Base-by-base conservation (phyloP, 2,329 filamentous ascomycete species). In the Penicillium polonicum region DNA sequence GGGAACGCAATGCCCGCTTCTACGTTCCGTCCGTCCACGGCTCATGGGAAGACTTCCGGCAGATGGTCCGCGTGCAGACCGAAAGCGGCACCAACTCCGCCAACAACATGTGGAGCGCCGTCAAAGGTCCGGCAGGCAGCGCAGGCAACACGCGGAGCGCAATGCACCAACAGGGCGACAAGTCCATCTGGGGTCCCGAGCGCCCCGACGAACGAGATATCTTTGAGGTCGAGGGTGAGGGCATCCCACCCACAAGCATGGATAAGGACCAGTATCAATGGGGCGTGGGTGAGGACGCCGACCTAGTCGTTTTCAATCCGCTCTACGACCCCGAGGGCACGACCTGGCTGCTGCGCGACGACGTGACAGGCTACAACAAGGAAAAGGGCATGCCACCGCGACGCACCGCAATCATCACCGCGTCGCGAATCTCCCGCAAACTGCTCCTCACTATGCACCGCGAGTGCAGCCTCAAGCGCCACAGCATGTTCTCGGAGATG, bases 401-500 rank as follows among this genome's bases (percentile, higher is more conserved):
- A 8, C 88, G 93, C 25, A 88, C 90, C 41, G 89, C 91, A 65
- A 96, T 97, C 76, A 93, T 96, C 72, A 93, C 92, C 0, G 88
- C 92, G 0, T 89, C 89, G 0, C 86, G 93, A 52, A 88, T 97
- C 77, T 94, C 89, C 13, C 86, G 87, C 48, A 86, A 86, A 46
- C 85, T 97, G 48, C 82, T 97, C 15, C 80, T 87, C 60, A 88
- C 88, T 19, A 97, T 97, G 93, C 93, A 97, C 79, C 84, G 86
- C 55, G 92, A 96, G 78, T 96, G 92, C 4, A 86, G 87, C 31
- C 84, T 90, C 68, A 88, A 88, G 70, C 92, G 92, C 67, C 90
- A 95, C 74, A 90, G 90, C 63, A 95, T 94, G 79, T 96, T 96
- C 72, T 90, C 92, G 0, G 93, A 97, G 75, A 97, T 97, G 92